A percentile compares a stretch with the other conserved stretches of the same genome.
Conservation (phyloP, 2,329 filamentous ascomycete genomes). For the Amesomyces nigricolor region DNA sequence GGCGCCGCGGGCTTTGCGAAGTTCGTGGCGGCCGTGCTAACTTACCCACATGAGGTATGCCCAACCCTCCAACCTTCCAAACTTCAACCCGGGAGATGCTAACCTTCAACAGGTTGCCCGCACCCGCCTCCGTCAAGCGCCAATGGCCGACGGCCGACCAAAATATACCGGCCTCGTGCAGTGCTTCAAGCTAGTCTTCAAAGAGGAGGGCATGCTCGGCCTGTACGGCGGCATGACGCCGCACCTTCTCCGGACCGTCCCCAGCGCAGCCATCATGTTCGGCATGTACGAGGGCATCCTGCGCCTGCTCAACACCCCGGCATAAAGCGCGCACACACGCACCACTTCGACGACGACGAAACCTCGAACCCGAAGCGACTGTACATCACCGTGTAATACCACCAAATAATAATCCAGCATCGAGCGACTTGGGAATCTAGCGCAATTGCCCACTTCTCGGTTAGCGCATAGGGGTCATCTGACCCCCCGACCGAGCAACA, state of each 20-base stretch:
- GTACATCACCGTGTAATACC: slow-evolving; percentile 10
- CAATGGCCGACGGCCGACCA: slow-evolving; percentile 61
- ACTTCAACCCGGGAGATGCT: slow-evolving; percentile 10
- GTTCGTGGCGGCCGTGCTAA: slow-evolving; percentile 73
- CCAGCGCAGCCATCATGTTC: slow-evolving; percentile 93
- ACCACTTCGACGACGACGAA: neutral
- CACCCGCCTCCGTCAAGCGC: slow-evolving; percentile 78
- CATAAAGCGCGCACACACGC: slow-evolving; percentile 4
- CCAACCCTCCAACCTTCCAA: neutral
- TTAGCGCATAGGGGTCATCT: neutral
- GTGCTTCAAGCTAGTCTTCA: slow-evolving; percentile 82
- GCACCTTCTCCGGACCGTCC: slow-evolving; percentile 84
- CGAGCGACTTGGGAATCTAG: neutral
- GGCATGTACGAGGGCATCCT: slow-evolving; percentile 70
- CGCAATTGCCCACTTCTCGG: neutral
- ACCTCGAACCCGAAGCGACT: neutral
- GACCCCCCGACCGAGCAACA: too few relatives aligned
- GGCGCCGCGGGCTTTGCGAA: slow-evolving; percentile 79
- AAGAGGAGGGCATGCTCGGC: slow-evolving; percentile 78
- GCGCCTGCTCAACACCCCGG: slow-evolving; percentile 37
- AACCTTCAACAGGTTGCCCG: slow-evolving; percentile 57
- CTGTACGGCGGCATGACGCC: slow-evolving; percentile 89
- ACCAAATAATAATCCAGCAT: neutral
- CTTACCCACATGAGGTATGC: slow-evolving; percentile 85
- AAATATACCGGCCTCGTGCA: slow-evolving; percentile 88